These are phyloP conservation scores for Amorphotheca resinae DNA, from an alignment of 495 filamentous ascomycete genomes.

Conservation along the genomic window DNA sequence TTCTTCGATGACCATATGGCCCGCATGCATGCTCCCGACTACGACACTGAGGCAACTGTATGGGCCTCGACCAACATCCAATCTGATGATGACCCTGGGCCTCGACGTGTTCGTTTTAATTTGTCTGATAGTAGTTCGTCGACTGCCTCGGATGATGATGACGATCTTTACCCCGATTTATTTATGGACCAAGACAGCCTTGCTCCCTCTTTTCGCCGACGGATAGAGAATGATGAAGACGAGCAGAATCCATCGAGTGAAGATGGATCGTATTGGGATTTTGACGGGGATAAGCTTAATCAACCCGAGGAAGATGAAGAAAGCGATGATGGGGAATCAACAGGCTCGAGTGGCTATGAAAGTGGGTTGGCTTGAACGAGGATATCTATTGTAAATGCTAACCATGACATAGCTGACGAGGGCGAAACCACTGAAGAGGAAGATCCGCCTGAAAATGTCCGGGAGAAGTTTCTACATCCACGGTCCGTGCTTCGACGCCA, in stretches of 20 bases:
- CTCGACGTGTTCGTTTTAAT: slow-evolving; percentile 37
- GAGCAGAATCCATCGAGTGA: slow-evolving; percentile 28
- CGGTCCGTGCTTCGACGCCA: slow-evolving; percentile 43
- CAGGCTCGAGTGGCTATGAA: slow-evolving; percentile 74
- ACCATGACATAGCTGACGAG: slow-evolving; percentile 59
- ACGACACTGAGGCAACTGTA: slow-evolving; percentile 28
- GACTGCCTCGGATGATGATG: slow-evolving; percentile 30
- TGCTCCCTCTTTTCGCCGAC: slow-evolving; percentile 53
- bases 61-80: slow-evolving; percentile 21
- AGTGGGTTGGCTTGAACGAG: slow-evolving; percentile 37
- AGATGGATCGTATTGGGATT: slow-evolving; percentile 23
- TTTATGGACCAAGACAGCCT: slow-evolving; percentile 60
- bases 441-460: not conserved
- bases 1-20: slow-evolving; percentile 44
- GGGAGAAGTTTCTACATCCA: slow-evolving; percentile 23
- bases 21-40: slow-evolving; percentile 31
- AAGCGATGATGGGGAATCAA: slow-evolving; percentile 37
- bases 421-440: slow-evolving; percentile 83
- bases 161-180: slow-evolving; percentile 51
- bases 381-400: slow-evolving; percentile 34
- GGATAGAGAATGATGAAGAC: slow-evolving; percentile 52
- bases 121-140: slow-evolving; percentile 30
- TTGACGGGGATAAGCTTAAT: slow-evolving; percentile 8
- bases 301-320: slow-evolving; percentile 35
- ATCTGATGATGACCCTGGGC: slow-evolving; percentile 7